These are phyloP conservation scores for Vanrija sp. DNA, from an alignment of 1,284 basidiomycete species.

Conservation along the genomic window DNA sequence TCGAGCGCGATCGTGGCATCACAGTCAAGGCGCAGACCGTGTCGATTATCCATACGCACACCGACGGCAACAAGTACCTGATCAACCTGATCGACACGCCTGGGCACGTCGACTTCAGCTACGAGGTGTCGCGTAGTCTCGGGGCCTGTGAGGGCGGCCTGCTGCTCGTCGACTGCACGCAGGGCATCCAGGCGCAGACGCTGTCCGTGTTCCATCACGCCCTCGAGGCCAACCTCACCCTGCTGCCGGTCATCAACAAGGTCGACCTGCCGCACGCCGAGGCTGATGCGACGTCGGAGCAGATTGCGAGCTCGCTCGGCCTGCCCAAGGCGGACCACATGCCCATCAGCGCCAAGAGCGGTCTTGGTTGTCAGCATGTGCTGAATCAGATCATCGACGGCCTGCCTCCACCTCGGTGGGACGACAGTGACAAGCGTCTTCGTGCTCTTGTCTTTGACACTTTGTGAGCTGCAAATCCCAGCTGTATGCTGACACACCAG, in stretches of 20 bases:
- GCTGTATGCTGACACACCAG: slow-evolving; percentile 50
- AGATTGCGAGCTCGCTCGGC: slow-evolving; percentile 77
- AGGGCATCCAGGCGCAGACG: slow-evolving; percentile 96
- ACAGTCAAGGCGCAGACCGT: slow-evolving; percentile 88
- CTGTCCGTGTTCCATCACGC: slow-evolving; percentile 92
- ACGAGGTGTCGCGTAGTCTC: slow-evolving; percentile 90
- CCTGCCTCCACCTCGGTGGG: slow-evolving; percentile 66
- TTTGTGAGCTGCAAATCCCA: slow-evolving; percentile 56
- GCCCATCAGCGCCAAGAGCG: slow-evolving; percentile 88
- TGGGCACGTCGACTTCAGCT: slow-evolving; percentile 93
- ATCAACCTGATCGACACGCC: slow-evolving; percentile 98
- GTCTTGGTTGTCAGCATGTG: slow-evolving; percentile 67
- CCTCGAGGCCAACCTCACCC: slow-evolving; percentile 70
- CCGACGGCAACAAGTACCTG: slow-evolving; percentile 61
- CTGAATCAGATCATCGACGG: slow-evolving; percentile 75
- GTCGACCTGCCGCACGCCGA: slow-evolving; percentile 85
- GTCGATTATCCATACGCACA: slow-evolving; percentile 74
- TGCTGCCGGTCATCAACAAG: slow-evolving; percentile 95
- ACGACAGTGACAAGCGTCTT: slow-evolving; percentile 55
- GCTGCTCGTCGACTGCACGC: slow-evolving; percentile 83
- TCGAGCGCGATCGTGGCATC: slow-evolving; percentile 64
- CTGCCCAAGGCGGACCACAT: slow-evolving; percentile 68
- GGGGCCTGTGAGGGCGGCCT: slow-evolving; percentile 92
- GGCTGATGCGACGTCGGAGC: slow-evolving; percentile 70
- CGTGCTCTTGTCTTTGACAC: slow-evolving; percentile 93